Base-by-base conservation (phyloP, 257 asterid species). In the Echium plantagineum region DNA sequence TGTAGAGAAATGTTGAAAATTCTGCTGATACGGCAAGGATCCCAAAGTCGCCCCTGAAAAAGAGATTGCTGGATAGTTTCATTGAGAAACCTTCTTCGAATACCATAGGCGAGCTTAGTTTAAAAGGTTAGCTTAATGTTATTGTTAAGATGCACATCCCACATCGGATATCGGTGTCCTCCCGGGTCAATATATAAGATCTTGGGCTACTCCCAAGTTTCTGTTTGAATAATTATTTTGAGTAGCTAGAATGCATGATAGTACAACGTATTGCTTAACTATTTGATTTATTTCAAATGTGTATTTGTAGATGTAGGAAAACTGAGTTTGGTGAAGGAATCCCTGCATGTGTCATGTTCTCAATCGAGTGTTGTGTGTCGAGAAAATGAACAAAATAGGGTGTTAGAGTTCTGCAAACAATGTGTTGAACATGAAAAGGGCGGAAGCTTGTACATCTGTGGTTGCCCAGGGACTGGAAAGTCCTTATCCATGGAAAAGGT, bases 381-480 rank as follows among this genome's bases (percentile, higher is more conserved):
- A 1, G 95, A 86, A 68, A 67, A 69, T 28, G 99, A 93, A 76
- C 85, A 83, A 60, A 83, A 69, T 55, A 81, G 65, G 74, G 72
- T 89, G 54, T 60, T 93, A 73, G 81, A 83, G 68, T 89, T 93
- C 73, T 84, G 97, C 78, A 85, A 85, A 83, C 75, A 71, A 60
- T 80, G 89, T 60, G 69, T 89, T 24, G 65, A 85, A 74, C 77
- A 73, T 63, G 87, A 77, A 71, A 85, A 78, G 69, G 90, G 95
- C 63, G 94, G 90, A 60, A 86, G 99, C 75, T 71, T 93, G 76
- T 93, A 89, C 69, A 63, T 80, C 8, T 89, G 91, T 75, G 99
- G 99, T 26, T 86, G 96, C 66, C 99, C 99, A 7, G 99, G 99
- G 67, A 89, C 99, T 18, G 97, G 99, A 68, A 93, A 93, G 71